Evolutionary conservation across 805 yeast genomes (phyloP).

Genomic region (Ogataea glucozyma): DNA sequence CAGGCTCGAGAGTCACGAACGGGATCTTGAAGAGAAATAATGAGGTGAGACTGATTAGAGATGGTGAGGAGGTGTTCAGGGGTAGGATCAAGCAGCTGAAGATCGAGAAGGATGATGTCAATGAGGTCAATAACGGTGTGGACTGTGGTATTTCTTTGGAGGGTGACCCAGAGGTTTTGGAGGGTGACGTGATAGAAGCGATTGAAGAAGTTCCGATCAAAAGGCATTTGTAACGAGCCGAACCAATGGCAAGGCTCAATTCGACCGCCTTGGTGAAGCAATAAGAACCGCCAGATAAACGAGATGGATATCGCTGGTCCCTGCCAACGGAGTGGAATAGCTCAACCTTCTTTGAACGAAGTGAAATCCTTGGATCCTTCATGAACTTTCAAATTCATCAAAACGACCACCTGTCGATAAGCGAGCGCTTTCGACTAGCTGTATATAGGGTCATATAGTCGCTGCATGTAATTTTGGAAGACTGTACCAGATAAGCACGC

Average conservation of each 20-base stretch:
- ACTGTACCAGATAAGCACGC: no score
- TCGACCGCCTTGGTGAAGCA: no score
- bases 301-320: no score
- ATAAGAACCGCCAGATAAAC: no score
- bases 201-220: constrained; percentile 65
- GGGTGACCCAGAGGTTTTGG: constrained; percentile 33
- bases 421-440: no score
- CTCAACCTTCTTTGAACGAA: no score
- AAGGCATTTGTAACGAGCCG: constrained; percentile 43
- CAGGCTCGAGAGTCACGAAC: constrained; percentile 79
- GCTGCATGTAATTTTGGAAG: no score
- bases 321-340: no score
- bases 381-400: no score
- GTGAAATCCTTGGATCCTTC: no score
- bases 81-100: constrained; percentile 67
- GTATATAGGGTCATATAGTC: no score
- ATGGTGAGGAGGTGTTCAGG: constrained; percentile 48
- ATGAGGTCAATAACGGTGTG: constrained; percentile 76
- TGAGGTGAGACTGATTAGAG: constrained; percentile 37
- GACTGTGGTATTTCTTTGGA: constrained; percentile 88
- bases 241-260: constrained; percentile 12
- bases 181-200: constrained; percentile 75
- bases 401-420: no score
- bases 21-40: constrained; percentile 69
- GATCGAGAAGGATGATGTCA: constrained; percentile 76